These are phyloP conservation scores for Penicillium malachiteum DNA, from an alignment of 495 filamentous ascomycete species.

Conservation along the genomic window DNA sequence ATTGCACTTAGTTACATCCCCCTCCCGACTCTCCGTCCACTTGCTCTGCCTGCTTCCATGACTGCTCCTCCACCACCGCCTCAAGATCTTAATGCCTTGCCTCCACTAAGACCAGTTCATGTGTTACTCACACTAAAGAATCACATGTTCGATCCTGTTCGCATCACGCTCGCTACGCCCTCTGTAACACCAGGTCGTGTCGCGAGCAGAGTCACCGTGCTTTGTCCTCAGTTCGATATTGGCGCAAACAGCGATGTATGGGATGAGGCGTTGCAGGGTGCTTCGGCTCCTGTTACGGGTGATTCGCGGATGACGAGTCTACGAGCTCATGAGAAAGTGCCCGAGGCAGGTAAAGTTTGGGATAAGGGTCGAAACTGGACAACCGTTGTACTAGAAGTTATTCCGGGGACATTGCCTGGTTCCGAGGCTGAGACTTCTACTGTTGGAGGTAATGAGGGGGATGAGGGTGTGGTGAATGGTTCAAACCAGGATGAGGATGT, in stretches of 20 bases:
- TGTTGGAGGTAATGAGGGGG: conserved; percentile 15
- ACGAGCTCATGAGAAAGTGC: conserved; percentile 54
- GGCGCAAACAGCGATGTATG: conserved; percentile 94
- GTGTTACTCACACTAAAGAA: conserved; percentile 88
- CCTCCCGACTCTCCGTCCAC: conserved; percentile 65
- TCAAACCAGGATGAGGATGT: conserved; percentile 77
- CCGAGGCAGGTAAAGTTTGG: conserved; percentile 93
- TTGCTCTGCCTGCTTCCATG: conserved; percentile 43
- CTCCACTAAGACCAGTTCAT: conserved; percentile 69
- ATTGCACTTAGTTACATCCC: conserved; percentile 90
- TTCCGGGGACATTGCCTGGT: conserved; percentile 59
- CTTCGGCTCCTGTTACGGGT: conserved; percentile 37
- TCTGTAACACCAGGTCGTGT: conserved; percentile 75
- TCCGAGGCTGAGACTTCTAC: conserved; percentile 22
- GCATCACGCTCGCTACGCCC: conserved; percentile 84
- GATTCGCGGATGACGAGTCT: conserved; percentile 27
- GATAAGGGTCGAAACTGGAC: conserved; percentile 95
- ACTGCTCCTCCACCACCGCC: conserved; percentile 24
- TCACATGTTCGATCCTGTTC: conserved; percentile 86
- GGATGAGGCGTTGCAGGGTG: conserved; percentile 77
- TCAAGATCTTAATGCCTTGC: conserved; percentile 51
- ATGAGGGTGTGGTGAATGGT: conserved; percentile 17
- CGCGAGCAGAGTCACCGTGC: conserved; percentile 77
- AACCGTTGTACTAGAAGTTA: conserved; percentile 84
- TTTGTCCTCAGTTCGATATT: conserved; percentile 93